A percentile compares a stretch with the other conserved stretches of the same genome.
phyloP scores from a whole-genome alignment of 805 yeast species.

The Cyberlindnera japonica region DNA sequence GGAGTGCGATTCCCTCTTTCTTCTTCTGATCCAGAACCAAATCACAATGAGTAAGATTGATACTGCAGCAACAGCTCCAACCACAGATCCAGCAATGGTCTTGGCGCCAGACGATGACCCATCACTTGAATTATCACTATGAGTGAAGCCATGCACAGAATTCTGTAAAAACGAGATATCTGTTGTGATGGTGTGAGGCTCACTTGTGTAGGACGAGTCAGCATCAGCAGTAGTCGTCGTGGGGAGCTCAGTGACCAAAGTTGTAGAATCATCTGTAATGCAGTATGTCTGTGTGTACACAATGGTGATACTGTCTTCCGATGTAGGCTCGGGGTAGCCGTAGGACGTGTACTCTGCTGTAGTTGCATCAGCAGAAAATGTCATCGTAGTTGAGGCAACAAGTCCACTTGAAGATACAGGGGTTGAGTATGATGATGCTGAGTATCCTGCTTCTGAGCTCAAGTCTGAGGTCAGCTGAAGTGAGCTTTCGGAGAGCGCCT shows the following conservation, averaged over 20 bases:
- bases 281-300: constrained; percentile 20
- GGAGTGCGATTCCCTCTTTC: constrained; percentile 1
- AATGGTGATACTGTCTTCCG: constrained; percentile 11
- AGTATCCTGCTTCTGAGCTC: too few relatives aligned
- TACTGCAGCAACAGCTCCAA: constrained; percentile 25
- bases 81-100: constrained; percentile 28
- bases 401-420: too few relatives aligned
- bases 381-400: too few relatives aligned
- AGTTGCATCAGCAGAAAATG: not conserved
- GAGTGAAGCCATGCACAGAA: not conserved
- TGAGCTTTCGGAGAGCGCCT: too few relatives aligned
- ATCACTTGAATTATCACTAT: not conserved
- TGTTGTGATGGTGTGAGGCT: constrained; percentile 15
- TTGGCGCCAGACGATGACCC: not conserved
- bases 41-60: constrained; percentile 11
- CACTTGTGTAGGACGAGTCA: constrained; percentile 3
- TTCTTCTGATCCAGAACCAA: constrained; percentile 18
- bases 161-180: constrained; percentile 20
- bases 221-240: constrained; percentile 11
- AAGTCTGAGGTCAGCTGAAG: too few relatives aligned
- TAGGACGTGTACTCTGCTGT: constrained; percentile 7
- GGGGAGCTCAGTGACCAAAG: constrained; percentile 21
- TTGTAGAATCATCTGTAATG: constrained; percentile 19
- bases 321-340: constrained; percentile 6
- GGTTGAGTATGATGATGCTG: too few relatives aligned